Evolutionary conservation across 1,284 basidiomycete genomes (phyloP).

Genomic region (Bjerkandera adusta): DNA sequence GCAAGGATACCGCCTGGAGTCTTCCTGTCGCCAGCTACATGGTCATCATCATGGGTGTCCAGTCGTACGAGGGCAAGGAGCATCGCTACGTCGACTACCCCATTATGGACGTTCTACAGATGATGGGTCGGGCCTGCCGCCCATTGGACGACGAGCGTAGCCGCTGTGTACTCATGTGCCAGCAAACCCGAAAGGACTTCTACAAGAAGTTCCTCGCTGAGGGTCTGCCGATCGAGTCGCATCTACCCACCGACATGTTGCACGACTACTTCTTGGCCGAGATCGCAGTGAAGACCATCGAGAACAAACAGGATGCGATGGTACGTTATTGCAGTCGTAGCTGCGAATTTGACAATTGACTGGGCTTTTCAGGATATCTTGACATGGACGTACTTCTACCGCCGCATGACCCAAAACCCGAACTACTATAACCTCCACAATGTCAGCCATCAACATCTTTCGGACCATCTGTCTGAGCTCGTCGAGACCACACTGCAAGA

Average conservation of each 20-base stretch:
- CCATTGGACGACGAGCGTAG: slow-evolving; percentile 84
- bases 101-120: slow-evolving; percentile 96
- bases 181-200: slow-evolving; percentile 95
- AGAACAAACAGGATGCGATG: slow-evolving; percentile 97
- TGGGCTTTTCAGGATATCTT: slow-evolving; percentile 69
- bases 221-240: slow-evolving; percentile 96
- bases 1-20: slow-evolving; percentile 95
- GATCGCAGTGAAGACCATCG: slow-evolving; percentile 97
- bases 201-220: slow-evolving; percentile 99
- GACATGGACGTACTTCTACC: slow-evolving; percentile 96
- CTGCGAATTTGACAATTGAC: too few relatives aligned
- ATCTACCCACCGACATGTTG: slow-evolving; percentile 80
- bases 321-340: slow-evolving; percentile 50
- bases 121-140: slow-evolving; percentile 97
- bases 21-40: slow-evolving; percentile 92
- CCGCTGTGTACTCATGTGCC: slow-evolving; percentile 94
- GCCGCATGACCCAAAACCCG: slow-evolving; percentile 93
- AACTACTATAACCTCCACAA: slow-evolving; percentile 96
- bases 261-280: slow-evolving; percentile 99
- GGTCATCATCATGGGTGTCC: slow-evolving; percentile 99
- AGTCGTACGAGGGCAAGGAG: slow-evolving; percentile 93
- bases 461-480: slow-evolving; percentile 93
- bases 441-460: slow-evolving; percentile 89
- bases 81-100: slow-evolving; percentile 98
- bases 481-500: slow-evolving; percentile 93